These are phyloP conservation scores for Lentinula lateritia DNA, from an alignment of 768 basidiomycete species.

Conservation along the genomic window DNA sequence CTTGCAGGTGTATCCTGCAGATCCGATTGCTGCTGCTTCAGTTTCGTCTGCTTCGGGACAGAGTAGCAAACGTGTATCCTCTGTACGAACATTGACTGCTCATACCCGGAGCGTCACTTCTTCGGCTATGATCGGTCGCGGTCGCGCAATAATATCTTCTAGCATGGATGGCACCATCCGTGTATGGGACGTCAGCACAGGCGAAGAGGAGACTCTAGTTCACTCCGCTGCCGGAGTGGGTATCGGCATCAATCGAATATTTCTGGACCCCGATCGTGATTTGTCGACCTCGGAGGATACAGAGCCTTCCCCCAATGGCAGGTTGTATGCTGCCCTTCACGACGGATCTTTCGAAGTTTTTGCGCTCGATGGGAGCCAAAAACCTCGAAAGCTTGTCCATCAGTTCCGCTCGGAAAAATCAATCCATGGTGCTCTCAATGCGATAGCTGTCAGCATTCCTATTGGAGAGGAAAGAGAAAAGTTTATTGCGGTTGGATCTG, in stretches of 20 bases:
- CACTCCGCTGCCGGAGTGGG: slow-evolving; percentile 26
- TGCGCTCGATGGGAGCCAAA: slow-evolving; percentile 35
- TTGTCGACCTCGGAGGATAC: slow-evolving; percentile 23
- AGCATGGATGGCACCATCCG: slow-evolving; percentile 65
- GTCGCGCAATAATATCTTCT: slow-evolving; percentile 60
- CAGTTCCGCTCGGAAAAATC: slow-evolving; percentile 18
- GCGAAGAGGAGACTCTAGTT: slow-evolving; percentile 41
- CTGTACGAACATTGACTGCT: slow-evolving; percentile 59
- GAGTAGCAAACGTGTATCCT: slow-evolving; percentile 28
- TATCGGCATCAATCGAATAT: slow-evolving; percentile 39
- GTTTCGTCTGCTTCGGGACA: background rate
- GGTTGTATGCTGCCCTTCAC: slow-evolving; percentile 50
- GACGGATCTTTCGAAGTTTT: slow-evolving; percentile 51
- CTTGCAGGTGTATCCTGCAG: slow-evolving; percentile 60
- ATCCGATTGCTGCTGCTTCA: slow-evolving; percentile 24
- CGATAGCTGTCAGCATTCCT: slow-evolving; percentile 38
- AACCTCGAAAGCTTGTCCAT: slow-evolving; percentile 23
- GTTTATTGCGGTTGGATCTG: background rate
- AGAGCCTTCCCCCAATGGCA: slow-evolving; percentile 41
- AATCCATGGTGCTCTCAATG: slow-evolving; percentile 25
- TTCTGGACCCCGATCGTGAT: slow-evolving; percentile 17
- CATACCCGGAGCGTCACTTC: slow-evolving; percentile 65
- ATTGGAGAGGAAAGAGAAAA: slow-evolving; percentile 1
- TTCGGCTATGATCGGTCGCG: slow-evolving; percentile 57
- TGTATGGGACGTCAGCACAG: slow-evolving; percentile 67